Evolutionary conservation across 768 basidiomycete species (phyloP), one percentile per base, ranked within the genome.

Genomic region (Hydnomerulius pinastri): DNA sequence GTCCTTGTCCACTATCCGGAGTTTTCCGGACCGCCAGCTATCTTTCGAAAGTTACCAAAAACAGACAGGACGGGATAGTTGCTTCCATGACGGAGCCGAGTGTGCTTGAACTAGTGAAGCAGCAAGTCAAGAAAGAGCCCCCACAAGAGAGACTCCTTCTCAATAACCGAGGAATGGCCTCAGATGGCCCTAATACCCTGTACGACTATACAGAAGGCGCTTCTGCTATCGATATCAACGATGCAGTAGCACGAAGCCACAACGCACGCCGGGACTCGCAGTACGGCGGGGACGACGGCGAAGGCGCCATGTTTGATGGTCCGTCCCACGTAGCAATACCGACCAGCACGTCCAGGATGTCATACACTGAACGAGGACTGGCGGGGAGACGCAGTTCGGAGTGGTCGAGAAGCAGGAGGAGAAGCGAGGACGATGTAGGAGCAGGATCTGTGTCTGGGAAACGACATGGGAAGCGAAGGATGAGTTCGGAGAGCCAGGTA

Each of bases 141-240:
- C n/a, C n/a, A n/a, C n/a, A n/a, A n/a, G n/a, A n/a, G n/a, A n/a
- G n/a, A n/a, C n/a, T 48, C 20, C 32, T 21, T 28, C 20, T 12
- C 40, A 24, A 42, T 10, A 29, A 17, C 8, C 28, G 12, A 36
- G 37, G 42, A 6, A 68, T 68, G 67, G 43, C 56, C 12, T 7
- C 53, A 5, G 37, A 43, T 11, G 23, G 48, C 32, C 44, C 68
- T 23, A 49, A 35, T 18, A 32, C 64, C 25, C 42, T 50, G 6
- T 32, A 75, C 56, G 92, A 94, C 71, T 94, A 94, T 65, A 92
- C 92, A 1, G 92, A 94, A 59, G 91, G 90, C 33, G 92, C 92
- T 28, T 86, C 88, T 10, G 75, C 82, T 6, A 73, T 82, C 25
- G 92, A 92, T 53, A 91, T 95, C 37, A 68, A 80, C 50, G 67